Evolutionary conservation across 23 red algal genomes (phyloP).

Genomic region (Gracilariopsis chorda): DNA sequence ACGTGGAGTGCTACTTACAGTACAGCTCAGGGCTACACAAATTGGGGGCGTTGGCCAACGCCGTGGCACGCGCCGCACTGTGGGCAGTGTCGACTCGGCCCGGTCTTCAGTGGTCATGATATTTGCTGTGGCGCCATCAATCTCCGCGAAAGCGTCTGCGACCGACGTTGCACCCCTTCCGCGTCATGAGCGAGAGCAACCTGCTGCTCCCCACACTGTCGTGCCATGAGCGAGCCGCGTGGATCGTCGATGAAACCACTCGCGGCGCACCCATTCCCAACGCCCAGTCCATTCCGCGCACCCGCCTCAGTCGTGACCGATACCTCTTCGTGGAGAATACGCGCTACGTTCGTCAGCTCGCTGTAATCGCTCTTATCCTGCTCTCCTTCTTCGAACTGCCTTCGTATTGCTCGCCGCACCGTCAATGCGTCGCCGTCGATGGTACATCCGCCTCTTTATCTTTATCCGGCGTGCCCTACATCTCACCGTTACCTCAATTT

Average conservation of each 20-base stretch:
- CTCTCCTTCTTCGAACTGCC: constrained; percentile 72
- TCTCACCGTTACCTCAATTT: not conserved
- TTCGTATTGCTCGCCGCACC: constrained; percentile 36
- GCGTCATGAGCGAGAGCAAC: constrained; percentile 1
- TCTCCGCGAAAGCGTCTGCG: too few relatives aligned
- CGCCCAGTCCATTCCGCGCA: constrained; percentile 5
- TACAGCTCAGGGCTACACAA: too few relatives aligned
- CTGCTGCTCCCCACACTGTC: constrained; percentile 5
- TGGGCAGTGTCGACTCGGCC: too few relatives aligned
- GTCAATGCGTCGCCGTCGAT: constrained; percentile 28
- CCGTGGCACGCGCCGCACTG: too few relatives aligned
- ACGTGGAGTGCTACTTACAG: too few relatives aligned
- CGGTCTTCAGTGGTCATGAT: too few relatives aligned
- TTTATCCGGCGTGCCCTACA: constrained; percentile 60
- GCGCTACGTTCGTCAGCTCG: constrained; percentile 10
- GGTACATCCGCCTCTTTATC: constrained; percentile 37
- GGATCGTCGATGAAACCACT: constrained; percentile 73
- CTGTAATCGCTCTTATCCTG: constrained; percentile 30
- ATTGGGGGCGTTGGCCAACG: too few relatives aligned
- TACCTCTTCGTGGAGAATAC: constrained; percentile 60
- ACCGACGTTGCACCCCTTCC: too few relatives aligned
- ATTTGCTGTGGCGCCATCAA: too few relatives aligned
- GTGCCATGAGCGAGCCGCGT: constrained; percentile 54
- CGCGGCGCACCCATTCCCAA: constrained; percentile 44
- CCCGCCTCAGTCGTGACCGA: not conserved